Percentiles rank a stretch among this genome's conserved stretches.
These are phyloP conservation scores for Globisporangium irregulare DNA, from an alignment of 352 stramenopile genomes.

Conservation along the genomic window DNA sequence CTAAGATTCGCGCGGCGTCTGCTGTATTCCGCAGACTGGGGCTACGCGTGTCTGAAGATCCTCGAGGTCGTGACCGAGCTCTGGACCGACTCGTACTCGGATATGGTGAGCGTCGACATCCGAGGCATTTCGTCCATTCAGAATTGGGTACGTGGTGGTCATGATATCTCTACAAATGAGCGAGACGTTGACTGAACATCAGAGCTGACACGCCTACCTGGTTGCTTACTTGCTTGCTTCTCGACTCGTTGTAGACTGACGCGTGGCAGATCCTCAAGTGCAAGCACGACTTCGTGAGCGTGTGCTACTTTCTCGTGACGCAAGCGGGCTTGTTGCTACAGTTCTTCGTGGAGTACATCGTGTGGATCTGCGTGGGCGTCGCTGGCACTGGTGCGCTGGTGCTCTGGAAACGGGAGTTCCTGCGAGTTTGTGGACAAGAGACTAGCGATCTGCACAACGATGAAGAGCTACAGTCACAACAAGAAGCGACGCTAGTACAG, in stretches of 20 bases:
- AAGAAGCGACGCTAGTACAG: slow-evolving; percentile 4
- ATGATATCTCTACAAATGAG: not conserved
- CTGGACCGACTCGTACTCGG: slow-evolving; percentile 61
- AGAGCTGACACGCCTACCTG: not conserved
- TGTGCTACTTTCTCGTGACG: slow-evolving; percentile 39
- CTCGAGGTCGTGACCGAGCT: slow-evolving; percentile 37
- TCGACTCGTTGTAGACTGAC: slow-evolving; percentile 1
- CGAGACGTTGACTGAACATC: not conserved
- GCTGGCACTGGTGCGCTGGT: slow-evolving; percentile 34
- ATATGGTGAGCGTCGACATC: slow-evolving; percentile 54
- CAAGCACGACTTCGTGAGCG: slow-evolving; percentile 33
- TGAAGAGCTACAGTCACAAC: not conserved
- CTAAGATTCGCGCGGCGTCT: not conserved
- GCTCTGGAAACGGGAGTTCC: slow-evolving; percentile 42
- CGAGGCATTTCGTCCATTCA: slow-evolving; percentile 44
- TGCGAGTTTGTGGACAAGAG: slow-evolving; percentile 8
- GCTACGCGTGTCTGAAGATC: slow-evolving; percentile 28
- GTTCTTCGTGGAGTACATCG: slow-evolving; percentile 33
- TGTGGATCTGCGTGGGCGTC: slow-evolving; percentile 32
- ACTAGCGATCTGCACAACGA: not conserved
- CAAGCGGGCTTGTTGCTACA: slow-evolving; percentile 34
- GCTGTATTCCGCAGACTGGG: slow-evolving; percentile 16
- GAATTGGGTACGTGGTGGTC: slow-evolving; percentile 21
- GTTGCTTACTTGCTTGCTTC: not conserved
- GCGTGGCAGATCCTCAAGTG: slow-evolving; percentile 44